A percentile compares a stretch with the other conserved stretches of the same genome.
phyloP scores from a whole-genome alignment of 352 stramenopile genomes.

The Globisporangium lucens region DNA sequence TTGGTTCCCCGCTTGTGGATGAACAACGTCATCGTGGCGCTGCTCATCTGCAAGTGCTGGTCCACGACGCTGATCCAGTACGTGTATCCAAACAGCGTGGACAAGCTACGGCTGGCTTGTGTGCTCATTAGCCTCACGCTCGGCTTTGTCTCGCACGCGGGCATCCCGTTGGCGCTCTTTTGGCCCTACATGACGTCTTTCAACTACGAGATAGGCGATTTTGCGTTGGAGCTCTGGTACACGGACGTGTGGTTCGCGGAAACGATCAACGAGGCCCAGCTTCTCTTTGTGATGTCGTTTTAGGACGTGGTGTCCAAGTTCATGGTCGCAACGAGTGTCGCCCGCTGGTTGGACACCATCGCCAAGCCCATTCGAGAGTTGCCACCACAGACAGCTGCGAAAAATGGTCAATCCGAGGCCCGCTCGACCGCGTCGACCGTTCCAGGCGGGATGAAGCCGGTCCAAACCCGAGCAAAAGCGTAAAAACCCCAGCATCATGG shows the following conservation, averaged over 20 bases:
- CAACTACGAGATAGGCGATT: not conserved
- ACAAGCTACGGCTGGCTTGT: not conserved
- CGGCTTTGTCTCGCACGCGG: not conserved
- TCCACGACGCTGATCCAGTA: constrained; percentile 10
- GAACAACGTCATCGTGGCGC: constrained; percentile 30
- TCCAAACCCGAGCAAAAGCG: too few relatives aligned
- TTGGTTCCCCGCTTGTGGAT: constrained; percentile 26
- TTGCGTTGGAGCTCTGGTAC: not conserved
- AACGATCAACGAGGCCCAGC: not conserved
- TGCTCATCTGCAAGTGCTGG: constrained; percentile 34
- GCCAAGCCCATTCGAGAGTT: not conserved
- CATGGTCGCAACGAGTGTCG: not conserved
- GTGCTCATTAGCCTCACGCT: not conserved
- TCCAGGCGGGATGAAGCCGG: too few relatives aligned
- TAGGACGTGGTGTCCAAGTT: not conserved
- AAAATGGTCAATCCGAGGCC: too few relatives aligned
- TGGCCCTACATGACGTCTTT: not conserved
- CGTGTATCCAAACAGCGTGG: too few relatives aligned
- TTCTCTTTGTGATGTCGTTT: not conserved
- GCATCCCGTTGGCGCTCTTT: not conserved
- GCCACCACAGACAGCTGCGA: not conserved
- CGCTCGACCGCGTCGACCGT: too few relatives aligned
- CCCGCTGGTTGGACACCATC: not conserved
- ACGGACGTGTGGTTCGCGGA: not conserved
- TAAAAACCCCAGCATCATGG: too few relatives aligned